phyloP scores from a whole-genome alignment of 495 filamentous ascomycete species.

The Friedmanniomyces simplex region DNA sequence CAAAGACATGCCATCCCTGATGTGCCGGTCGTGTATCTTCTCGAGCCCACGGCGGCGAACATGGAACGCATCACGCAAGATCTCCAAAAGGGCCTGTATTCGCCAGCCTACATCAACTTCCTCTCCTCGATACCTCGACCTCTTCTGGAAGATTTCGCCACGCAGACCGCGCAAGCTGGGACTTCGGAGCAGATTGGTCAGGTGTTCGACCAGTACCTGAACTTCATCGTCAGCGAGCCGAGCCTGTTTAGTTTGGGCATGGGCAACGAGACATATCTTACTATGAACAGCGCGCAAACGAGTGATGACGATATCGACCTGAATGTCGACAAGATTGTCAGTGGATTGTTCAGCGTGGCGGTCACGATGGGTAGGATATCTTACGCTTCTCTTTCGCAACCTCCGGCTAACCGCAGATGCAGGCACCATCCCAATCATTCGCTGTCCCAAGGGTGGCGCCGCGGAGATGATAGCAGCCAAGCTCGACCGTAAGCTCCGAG shows the following conservation, averaged over 20 bases:
- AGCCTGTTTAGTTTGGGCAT: constrained; percentile 91
- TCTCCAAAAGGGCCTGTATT: constrained; percentile 77
- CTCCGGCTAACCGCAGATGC: not conserved
- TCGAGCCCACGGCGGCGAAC: constrained; percentile 78
- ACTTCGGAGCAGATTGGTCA: constrained; percentile 83
- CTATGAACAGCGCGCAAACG: constrained; percentile 83
- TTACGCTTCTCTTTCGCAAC: not conserved
- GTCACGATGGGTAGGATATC: constrained; percentile 75
- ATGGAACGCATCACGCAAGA: constrained; percentile 77
- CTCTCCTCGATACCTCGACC: constrained; percentile 87
- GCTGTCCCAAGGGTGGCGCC: constrained; percentile 53
- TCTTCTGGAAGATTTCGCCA: constrained; percentile 89
- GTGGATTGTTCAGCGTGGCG: constrained; percentile 88
- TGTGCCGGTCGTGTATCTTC: constrained; percentile 88
- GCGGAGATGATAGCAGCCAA: constrained; percentile 91
- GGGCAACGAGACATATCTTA: constrained; percentile 83
- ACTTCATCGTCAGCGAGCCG: constrained; percentile 93
- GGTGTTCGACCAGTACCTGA: constrained; percentile 94
- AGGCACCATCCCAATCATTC: constrained; percentile 80
- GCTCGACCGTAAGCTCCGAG: constrained; percentile 87
- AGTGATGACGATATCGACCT: constrained; percentile 81
- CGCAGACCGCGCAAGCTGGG: constrained; percentile 69
- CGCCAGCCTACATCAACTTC: constrained; percentile 94
- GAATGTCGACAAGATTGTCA: constrained; percentile 82
- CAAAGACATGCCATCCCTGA: constrained; percentile 86